Conservation (phyloP, 106 monocot genomes). For the Alisma plantagoaquatica region DNA sequence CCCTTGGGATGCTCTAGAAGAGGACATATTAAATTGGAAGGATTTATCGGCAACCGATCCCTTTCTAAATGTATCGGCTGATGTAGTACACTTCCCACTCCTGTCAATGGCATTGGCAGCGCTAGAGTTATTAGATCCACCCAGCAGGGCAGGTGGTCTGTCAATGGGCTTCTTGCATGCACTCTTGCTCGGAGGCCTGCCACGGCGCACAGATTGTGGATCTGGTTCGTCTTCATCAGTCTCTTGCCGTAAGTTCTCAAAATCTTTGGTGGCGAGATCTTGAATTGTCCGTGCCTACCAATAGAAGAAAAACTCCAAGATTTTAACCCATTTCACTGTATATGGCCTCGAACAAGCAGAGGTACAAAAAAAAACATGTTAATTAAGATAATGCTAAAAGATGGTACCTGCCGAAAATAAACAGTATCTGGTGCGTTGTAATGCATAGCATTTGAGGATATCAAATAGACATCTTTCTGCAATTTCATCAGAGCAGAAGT, state of each 20-base stretch:
- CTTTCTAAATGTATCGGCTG: slow-evolving; percentile 25
- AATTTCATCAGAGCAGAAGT: slow-evolving; percentile 7
- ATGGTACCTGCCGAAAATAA: slow-evolving; percentile 72
- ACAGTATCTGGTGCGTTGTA: slow-evolving; percentile 83
- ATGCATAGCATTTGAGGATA: slow-evolving; percentile 81
- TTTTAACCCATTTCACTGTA: too few species aligned
- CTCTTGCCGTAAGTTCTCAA: slow-evolving; percentile 83
- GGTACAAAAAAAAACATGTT: too few species aligned
- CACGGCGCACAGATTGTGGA: slow-evolving; percentile 53
- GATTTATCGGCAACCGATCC: slow-evolving; percentile 16
- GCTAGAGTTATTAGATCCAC: slow-evolving; percentile 27
- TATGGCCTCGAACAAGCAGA: too few species aligned
- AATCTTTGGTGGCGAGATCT: slow-evolving; percentile 81
- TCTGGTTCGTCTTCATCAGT: slow-evolving; percentile 33
- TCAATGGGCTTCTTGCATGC: slow-evolving; percentile 29
- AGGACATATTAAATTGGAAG: slow-evolving; percentile 4
- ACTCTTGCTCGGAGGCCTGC: slow-evolving; percentile 67
- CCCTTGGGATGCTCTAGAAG: slow-evolving; percentile 14
- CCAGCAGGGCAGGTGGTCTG: slow-evolving; percentile 19
- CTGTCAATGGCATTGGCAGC: slow-evolving; percentile 23
- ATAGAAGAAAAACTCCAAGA: slow-evolving; percentile 11
- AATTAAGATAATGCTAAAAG: not conserved
- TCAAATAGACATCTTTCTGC: slow-evolving; percentile 76
- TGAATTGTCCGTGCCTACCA: slow-evolving; percentile 75
- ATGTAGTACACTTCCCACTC: slow-evolving; percentile 11